These are phyloP conservation scores for Aspergillus carbonarius DNA, from an alignment of 2,329 filamentous ascomycete genomes.

Conservation along the genomic window DNA sequence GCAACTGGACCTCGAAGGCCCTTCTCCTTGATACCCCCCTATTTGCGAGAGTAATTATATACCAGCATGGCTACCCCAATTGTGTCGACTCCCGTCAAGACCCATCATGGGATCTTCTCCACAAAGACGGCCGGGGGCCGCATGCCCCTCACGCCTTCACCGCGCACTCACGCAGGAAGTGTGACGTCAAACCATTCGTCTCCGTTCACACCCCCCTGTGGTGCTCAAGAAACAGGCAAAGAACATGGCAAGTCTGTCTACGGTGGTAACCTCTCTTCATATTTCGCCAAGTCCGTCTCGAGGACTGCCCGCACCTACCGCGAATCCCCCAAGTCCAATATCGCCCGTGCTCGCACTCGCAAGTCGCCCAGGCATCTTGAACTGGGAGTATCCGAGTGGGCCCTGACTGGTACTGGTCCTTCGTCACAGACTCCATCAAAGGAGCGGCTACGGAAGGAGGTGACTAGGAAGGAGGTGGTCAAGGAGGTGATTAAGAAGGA, in stretches of 20 bases:
- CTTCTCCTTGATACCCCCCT: conserved; percentile 7
- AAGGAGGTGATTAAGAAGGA: not conserved
- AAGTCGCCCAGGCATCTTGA: conserved; percentile 82
- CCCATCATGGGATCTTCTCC: conserved; percentile 88
- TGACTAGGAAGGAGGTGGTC: not conserved
- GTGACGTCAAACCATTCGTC: conserved; percentile 60
- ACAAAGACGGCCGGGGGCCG: conserved; percentile 90
- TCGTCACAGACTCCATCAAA: conserved; percentile 58
- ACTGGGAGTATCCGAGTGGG: conserved; percentile 88
- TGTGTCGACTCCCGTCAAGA: conserved; percentile 91
- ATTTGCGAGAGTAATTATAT: conserved; percentile 6
- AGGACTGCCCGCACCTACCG: conserved; percentile 57
- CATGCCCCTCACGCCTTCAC: conserved; percentile 91
- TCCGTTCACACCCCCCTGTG: conserved; percentile 72
- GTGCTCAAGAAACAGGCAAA: conserved; percentile 56
- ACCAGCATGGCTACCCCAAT: conserved; percentile 74
- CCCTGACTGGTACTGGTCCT: conserved; percentile 77
- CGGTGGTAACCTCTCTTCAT: conserved; percentile 73
- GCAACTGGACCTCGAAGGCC: conserved; percentile 26
- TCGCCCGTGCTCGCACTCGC: conserved; percentile 2
- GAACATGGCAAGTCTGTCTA: conserved; percentile 68
- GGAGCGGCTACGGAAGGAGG: conserved; percentile 52
- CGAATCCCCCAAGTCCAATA: conserved; percentile 63
- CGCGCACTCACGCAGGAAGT: conserved; percentile 61
- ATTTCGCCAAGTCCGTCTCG: conserved; percentile 67